These are phyloP conservation scores for Entomophthora muscae DNA, from an alignment of 371 early-diverging fungal genomes.

Conservation along the genomic window DNA sequence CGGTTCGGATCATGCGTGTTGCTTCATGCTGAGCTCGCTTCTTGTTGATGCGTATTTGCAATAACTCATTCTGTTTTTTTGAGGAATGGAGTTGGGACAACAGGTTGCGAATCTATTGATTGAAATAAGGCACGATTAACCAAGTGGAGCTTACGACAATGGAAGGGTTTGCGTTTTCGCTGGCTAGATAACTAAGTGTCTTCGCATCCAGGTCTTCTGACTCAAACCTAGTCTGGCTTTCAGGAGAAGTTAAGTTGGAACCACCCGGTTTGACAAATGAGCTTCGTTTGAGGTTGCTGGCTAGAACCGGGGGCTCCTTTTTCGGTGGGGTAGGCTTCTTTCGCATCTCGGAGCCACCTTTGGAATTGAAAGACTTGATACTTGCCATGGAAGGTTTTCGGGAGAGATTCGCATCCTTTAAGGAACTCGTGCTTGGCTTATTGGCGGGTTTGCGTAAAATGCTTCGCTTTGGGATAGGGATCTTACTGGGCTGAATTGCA, in stretches of 20 bases:
- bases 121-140: neutral
- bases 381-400: neutral
- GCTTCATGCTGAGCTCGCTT: conserved; percentile 1
- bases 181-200: neutral
- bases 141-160: neutral
- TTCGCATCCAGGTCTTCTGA: neutral
- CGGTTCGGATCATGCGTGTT: neutral
- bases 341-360: too few relatives aligned
- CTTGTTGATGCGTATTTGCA: neutral
- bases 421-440: neutral
- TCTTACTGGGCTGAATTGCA: neutral
- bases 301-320: too few relatives aligned
- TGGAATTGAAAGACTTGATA: too few relatives aligned
- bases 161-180: neutral
- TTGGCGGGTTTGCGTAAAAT: neutral
- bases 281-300: too few relatives aligned
- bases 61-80: conserved; percentile 2
- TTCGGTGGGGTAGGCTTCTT: too few relatives aligned
- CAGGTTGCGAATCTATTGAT: neutral
- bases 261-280: too few relatives aligned
- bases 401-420: neutral
- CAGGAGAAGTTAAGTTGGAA: too few relatives aligned
- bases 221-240: neutral
- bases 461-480: neutral
- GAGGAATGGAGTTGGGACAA: neutral